These are phyloP conservation scores for Syzygium aromaticum DNA, from an alignment of 345 rosid species.

Conservation along the genomic window DNA sequence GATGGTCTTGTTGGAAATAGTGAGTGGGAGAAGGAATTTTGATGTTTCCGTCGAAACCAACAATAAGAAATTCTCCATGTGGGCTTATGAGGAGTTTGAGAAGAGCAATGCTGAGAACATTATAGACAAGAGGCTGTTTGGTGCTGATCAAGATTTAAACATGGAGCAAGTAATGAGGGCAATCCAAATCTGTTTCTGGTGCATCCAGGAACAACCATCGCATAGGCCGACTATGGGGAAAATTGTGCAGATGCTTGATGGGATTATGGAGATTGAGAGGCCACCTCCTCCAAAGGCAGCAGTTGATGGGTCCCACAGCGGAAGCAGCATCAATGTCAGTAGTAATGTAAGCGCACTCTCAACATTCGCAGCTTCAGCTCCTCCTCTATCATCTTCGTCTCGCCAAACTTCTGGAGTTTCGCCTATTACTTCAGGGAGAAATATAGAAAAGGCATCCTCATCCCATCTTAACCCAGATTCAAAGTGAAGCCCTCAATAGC, in stretches of 20 bases:
- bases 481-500: neutral
- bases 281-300: constrained; percentile 39
- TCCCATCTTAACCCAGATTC: constrained; percentile 15
- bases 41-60: constrained; percentile 23
- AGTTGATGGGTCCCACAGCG: constrained; percentile 14
- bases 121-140: constrained; percentile 28
- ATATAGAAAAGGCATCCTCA: constrained; percentile 24
- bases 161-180: constrained; percentile 40
- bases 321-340: constrained; percentile 27
- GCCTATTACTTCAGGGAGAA: constrained; percentile 26
- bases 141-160: constrained; percentile 17
- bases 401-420: constrained; percentile 27
- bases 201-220: constrained; percentile 49
- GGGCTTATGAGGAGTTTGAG: constrained; percentile 46
- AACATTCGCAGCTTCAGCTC: constrained; percentile 31
- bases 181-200: constrained; percentile 50
- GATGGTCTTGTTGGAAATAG: constrained; percentile 50
- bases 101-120: constrained; percentile 27
- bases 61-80: constrained; percentile 30
- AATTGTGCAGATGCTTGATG: constrained; percentile 61
- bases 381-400: constrained; percentile 39
- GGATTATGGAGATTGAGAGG: constrained; percentile 28
- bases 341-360: constrained; percentile 26
- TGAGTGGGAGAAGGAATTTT: constrained; percentile 48
- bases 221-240: constrained; percentile 54